These are phyloP conservation scores for Sordariomycetes sp. DNA, from an alignment of 2,329 filamentous ascomycete genomes.

Conservation along the genomic window DNA sequence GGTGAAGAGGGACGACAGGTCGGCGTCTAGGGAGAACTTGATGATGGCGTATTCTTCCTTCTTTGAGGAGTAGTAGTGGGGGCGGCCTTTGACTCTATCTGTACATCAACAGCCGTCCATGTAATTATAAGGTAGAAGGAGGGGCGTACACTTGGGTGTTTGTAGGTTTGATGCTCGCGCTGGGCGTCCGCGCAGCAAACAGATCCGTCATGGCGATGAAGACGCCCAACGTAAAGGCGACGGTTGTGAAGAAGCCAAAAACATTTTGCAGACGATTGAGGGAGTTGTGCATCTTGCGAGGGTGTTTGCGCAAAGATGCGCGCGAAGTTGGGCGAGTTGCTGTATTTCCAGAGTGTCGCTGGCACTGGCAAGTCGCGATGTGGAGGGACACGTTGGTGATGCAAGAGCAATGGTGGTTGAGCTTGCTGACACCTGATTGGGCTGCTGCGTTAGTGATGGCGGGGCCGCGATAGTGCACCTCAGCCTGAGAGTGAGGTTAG, in stretches of 20 bases:
- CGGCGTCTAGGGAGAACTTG: conserved; percentile 85
- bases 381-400: too few relatives aligned
- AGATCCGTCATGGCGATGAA: conserved; percentile 77
- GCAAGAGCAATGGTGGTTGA: too few relatives aligned
- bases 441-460: too few relatives aligned
- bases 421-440: too few relatives aligned
- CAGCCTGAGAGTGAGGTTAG: too few relatives aligned
- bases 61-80: conserved; percentile 91
- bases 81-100: conserved; percentile 70
- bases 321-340: too few relatives aligned
- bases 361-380: too few relatives aligned
- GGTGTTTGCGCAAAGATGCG: too few relatives aligned
- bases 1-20: conserved; percentile 86
- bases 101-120: conserved; percentile 1
- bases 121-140: neutral
- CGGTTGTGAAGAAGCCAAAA: conserved; percentile 97
- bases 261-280: conserved; percentile 81
- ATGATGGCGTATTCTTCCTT: conserved; percentile 95
- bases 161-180: conserved; percentile 52
- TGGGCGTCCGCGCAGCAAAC: conserved; percentile 58
- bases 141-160: conserved; percentile 74
- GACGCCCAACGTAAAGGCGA: conserved; percentile 71
- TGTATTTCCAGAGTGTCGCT: too few relatives aligned
- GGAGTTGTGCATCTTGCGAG: conserved; percentile 70
- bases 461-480: too few relatives aligned